These are phyloP conservation scores for Chalaropsis ovoidea DNA, from an alignment of 2,329 filamentous ascomycete genomes.

Conservation along the genomic window DNA sequence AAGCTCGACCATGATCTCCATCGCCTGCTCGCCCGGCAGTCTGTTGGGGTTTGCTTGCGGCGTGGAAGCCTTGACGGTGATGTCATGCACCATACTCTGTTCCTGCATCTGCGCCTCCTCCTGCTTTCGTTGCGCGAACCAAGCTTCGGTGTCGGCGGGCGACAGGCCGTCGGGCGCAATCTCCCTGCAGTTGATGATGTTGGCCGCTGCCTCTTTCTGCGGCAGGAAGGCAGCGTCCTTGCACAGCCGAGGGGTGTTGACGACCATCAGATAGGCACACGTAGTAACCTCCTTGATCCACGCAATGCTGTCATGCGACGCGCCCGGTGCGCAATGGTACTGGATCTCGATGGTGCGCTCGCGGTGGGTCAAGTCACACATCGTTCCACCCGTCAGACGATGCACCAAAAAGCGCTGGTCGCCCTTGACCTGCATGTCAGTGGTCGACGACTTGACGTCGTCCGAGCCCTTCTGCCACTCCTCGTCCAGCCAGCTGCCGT, in stretches of 20 bases:
- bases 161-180: constrained; percentile 46
- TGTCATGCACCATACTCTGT: constrained; percentile 12
- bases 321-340: constrained; percentile 65
- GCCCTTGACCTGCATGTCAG: constrained; percentile 66
- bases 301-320: constrained; percentile 63
- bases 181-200: constrained; percentile 65
- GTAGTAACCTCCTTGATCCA: constrained; percentile 91
- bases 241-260: constrained; percentile 81
- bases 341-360: constrained; percentile 77
- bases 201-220: constrained; percentile 63
- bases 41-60: not conserved
- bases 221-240: constrained; percentile 78
- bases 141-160: constrained; percentile 29
- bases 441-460: constrained; percentile 22
- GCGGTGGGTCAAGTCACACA: constrained; percentile 75
- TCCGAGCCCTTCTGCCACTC: constrained; percentile 29
- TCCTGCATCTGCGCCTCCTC: constrained; percentile 15
- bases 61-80: constrained; percentile 13
- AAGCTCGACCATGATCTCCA: constrained; percentile 27
- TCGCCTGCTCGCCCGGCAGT: constrained; percentile 26
- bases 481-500: constrained; percentile 28
- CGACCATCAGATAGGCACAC: constrained; percentile 85
- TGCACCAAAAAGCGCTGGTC: constrained; percentile 81
- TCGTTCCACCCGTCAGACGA: constrained; percentile 64
- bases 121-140: constrained; percentile 38